phyloP scores from a whole-genome alignment of 345 rosid species.

The Brassica juncea region DNA sequence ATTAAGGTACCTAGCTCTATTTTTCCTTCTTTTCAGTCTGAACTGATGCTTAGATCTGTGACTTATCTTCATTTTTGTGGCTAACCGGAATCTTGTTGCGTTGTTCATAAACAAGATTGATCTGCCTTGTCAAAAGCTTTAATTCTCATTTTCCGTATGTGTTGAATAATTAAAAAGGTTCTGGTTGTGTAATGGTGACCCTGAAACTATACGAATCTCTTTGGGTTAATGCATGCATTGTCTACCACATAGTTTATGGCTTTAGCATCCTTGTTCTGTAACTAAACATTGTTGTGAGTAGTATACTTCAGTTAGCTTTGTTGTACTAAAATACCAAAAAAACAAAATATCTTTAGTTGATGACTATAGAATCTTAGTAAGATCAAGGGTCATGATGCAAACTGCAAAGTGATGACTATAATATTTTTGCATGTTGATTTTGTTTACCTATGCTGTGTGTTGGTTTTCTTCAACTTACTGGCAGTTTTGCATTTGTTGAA shows the following conservation, averaged over 20 bases:
- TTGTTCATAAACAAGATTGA: not conserved
- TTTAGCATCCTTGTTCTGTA: conserved; percentile 7
- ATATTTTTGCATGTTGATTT: too few relatives aligned
- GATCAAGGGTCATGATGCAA: too few relatives aligned
- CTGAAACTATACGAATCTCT: not conserved
- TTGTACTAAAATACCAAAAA: not conserved
- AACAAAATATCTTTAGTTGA: not conserved
- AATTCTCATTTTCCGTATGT: conserved; percentile 1
- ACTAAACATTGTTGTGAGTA: not conserved
- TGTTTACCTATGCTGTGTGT: too few relatives aligned
- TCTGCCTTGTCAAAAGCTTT: not conserved
- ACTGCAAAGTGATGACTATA: too few relatives aligned
- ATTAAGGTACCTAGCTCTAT: conserved; percentile 60
- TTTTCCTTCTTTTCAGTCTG: not conserved
- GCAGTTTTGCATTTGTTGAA: not conserved
- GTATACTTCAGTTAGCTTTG: not conserved
- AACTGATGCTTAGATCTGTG: conserved; percentile 5
- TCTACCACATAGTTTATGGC: not conserved
- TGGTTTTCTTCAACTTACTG: not conserved
- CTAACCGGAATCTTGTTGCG: not conserved
- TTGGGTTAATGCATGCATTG: not conserved
- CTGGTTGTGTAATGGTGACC: not conserved
- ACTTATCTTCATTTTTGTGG: not conserved
- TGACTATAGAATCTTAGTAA: not conserved
- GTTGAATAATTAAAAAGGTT: not conserved